Conservation (phyloP, 768 basidiomycete genomes). For the Austroboletus festivus region DNA sequence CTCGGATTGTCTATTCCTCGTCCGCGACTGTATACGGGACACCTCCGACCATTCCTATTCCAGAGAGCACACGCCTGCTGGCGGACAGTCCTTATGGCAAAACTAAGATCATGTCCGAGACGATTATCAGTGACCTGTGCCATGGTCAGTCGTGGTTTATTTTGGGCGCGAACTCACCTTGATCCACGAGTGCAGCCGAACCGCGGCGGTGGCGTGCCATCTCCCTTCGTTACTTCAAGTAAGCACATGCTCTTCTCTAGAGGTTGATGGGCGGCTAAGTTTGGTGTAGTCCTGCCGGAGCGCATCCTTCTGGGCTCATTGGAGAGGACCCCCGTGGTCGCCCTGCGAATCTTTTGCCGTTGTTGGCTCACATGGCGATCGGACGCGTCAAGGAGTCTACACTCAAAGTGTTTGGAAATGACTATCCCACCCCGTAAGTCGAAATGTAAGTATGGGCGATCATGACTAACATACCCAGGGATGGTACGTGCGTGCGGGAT, state of each 20-base stretch:
- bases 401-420: conserved; percentile 89
- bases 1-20: conserved; percentile 92
- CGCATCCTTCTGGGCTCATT: conserved; percentile 91
- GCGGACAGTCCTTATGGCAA: conserved; percentile 94
- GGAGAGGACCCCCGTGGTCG: conserved; percentile 97
- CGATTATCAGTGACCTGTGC: conserved; percentile 84
- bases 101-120: conserved; percentile 95
- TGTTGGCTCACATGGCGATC: conserved; percentile 92
- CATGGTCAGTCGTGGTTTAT: conserved; percentile 46
- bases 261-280: conserved; percentile 1
- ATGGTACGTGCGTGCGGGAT: conserved; percentile 98
- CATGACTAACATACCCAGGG: conserved; percentile 41
- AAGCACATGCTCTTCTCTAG: conserved; percentile 20
- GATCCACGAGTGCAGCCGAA: conserved; percentile 50
- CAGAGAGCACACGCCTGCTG: conserved; percentile 82
- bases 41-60: conserved; percentile 88
- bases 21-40: conserved; percentile 98
- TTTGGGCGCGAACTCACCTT: conserved; percentile 1
- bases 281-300: conserved; percentile 82
- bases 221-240: conserved; percentile 97
- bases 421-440: conserved; percentile 88
- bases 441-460: too few relatives aligned
- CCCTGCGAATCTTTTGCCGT: conserved; percentile 90
- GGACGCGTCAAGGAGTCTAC: conserved; percentile 73
- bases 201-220: conserved; percentile 72